Evolutionary conservation across 1,284 basidiomycete genomes (phyloP), one percentile per base, ranked within the genome.

Genomic region (Sporisorium sorghi): DNA sequence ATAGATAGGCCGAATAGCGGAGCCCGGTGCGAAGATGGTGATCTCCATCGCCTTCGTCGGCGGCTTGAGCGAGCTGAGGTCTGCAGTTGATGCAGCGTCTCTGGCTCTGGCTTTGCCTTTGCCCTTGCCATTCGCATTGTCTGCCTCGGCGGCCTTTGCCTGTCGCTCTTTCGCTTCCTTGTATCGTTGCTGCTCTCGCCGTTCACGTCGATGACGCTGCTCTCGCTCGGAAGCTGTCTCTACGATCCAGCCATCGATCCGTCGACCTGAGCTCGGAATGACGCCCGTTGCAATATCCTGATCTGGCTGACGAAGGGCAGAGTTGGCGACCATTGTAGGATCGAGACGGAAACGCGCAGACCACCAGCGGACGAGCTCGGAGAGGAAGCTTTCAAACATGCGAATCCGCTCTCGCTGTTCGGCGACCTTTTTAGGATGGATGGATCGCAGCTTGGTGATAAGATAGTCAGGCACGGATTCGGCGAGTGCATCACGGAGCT

Each of bases 401-500:
- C 83, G 73, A 12, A 84, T 81, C 19, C 83, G 73, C 52, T 84
- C 82, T 28, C 81, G 64, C 40, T 81, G 79, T 42, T 79, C 66
- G 0, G 78, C 73, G 28, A 78, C 79, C 48, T 76, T 76, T 32
- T 78, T 77, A 14, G 80, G 80, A 46, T 83, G 80, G 39, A 84
- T 84, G 9, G 76, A 65, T 14, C 73, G 62, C 21, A 83, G 68
- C 58, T 81, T 80, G 50, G 75, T 74, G 47, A 79, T 63, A 23
- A 83, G 73, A 19, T 71, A 57, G 30, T 72, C 68, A 0, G 83
- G 83, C 7, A 80, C 75, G 21, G 64, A 58, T 7, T 78, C 61
- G 35, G 74, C 76, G 26, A 84, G 71, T 5, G 73, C 67, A 51
- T 80, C 81, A 79, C 96, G 93, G 12, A 99, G 87, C 3, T 93